Evolutionary conservation across 768 basidiomycete genomes (phyloP), one percentile per base, ranked within the genome.

Genomic region (Termitomyces sp.): DNA sequence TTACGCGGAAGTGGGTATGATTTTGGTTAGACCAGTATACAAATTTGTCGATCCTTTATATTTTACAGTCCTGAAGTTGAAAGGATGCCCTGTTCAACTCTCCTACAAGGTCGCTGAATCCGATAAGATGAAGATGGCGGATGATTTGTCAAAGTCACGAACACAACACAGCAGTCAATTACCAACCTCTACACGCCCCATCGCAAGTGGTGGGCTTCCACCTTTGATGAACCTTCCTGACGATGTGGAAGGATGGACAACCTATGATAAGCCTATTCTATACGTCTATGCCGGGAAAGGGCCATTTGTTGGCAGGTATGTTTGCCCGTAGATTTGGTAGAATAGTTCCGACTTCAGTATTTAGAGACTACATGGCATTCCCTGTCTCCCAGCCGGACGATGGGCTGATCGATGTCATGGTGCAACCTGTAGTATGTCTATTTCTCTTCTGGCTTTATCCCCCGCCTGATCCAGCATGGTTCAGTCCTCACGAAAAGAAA

Each of bases 331-430:
- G 35, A 23, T 44, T 40, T 29, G 15, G 32, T 25, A 23, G 22
- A 29, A 13, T 41, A 12, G 32, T 18, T 7, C 47, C 56, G 18
- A 52, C 23, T 25, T 41, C 16, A 20, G 20, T 53, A 20, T 54
- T 36, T 56, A 87, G 87, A 16, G 86, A 88, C 54, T 76, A 88
- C 35, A 86, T 93, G 86, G 83, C 90, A 23, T 94, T 93, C 64
- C 93, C 91, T 0, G 85, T 90, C 3, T 89, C 89, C 20, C 66
- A 86, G 47, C 88, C 90, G 0, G 82, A 88, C 56, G 90, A 94
- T 63, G 90, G 91, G 0, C 67, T 85, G 29, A 84, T 94, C 50
- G 91, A 93, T 61, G 67, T 94, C 40, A 78, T 80, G 40, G 75
- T 80, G 36, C 85, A 91, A 74, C 78, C 82, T 52, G 59, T 75